Evolutionary conservation across 345 rosid genomes (phyloP).

Genomic region (Cardamine resedifolia): DNA sequence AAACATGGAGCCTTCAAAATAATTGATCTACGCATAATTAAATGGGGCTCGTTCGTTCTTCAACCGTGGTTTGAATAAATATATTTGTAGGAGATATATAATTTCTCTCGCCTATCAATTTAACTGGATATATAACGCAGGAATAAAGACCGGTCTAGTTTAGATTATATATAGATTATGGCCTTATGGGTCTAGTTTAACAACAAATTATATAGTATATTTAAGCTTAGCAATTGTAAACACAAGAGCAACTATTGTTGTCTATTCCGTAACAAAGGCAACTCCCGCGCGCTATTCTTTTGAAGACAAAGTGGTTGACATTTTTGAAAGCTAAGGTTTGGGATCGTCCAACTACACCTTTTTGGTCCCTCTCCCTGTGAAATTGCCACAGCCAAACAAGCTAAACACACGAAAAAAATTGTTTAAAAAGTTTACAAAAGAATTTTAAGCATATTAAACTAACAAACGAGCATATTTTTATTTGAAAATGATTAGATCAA

Average conservation of each 20-base stretch:
- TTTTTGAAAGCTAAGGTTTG: constrained; percentile 4
- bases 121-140: too few relatives aligned
- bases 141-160: too few relatives aligned
- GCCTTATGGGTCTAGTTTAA: not conserved
- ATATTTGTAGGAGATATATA: too few relatives aligned
- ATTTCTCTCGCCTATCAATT: too few relatives aligned
- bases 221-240: not conserved
- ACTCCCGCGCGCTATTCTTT: constrained; percentile 15
- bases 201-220: not conserved
- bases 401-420: not conserved
- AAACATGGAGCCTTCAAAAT: too few relatives aligned
- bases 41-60: too few relatives aligned
- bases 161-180: not conserved
- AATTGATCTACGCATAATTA: too few relatives aligned
- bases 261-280: not conserved
- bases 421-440: not conserved
- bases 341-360: not conserved
- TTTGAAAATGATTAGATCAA: too few relatives aligned
- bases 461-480: too few relatives aligned
- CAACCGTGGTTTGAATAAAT: too few relatives aligned
- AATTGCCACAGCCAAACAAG: constrained; percentile 15
- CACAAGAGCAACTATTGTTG: too few relatives aligned
- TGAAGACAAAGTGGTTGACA: constrained; percentile 12
- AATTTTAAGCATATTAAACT: not conserved
- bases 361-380: not conserved